Percentiles rank a stretch among this genome's conserved stretches.
Conservation (phyloP, 108 stramenopile species). For the Aurantiochytrium sp. region DNA sequence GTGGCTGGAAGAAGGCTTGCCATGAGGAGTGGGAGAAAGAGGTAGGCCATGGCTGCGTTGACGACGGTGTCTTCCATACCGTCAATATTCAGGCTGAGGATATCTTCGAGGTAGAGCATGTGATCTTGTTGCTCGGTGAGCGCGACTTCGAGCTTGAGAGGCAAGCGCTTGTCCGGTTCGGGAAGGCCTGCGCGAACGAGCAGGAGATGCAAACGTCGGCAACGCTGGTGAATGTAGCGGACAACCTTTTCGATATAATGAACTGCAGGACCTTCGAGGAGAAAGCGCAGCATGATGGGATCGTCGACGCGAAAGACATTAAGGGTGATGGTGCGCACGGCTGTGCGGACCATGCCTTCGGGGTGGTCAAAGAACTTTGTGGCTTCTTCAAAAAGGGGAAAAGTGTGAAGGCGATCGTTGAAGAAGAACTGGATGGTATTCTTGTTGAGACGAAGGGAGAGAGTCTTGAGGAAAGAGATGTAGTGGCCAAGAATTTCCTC, state of each 20-base stretch:
- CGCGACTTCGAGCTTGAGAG: neutral
- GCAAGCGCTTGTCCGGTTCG: neutral
- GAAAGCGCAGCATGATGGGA: neutral
- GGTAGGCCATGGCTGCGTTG: neutral
- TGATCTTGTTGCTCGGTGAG: constrained; percentile 12
- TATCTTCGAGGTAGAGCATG: neutral
- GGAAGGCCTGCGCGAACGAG: neutral
- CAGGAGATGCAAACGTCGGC: neutral
- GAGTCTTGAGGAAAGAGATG: constrained; percentile 38
- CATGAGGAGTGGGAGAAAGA: neutral
- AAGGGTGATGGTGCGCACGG: constrained; percentile 18
- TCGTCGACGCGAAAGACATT: constrained; percentile 11
- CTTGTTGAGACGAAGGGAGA: constrained; percentile 35
- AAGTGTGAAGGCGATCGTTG: neutral
- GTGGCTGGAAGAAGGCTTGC: neutral
- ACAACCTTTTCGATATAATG: neutral
- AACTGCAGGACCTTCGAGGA: neutral
- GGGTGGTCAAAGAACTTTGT: neutral
- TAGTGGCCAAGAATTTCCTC: constrained; percentile 38
- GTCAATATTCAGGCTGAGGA: neutral
- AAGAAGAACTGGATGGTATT: constrained; percentile 36
- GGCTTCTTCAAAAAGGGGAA: constrained; percentile 13
- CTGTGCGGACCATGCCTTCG: constrained; percentile 21
- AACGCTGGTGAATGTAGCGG: neutral
- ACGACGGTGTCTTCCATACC: neutral